Conservation (phyloP, 257 asterid genomes). For the Solanum phureja region DNA sequence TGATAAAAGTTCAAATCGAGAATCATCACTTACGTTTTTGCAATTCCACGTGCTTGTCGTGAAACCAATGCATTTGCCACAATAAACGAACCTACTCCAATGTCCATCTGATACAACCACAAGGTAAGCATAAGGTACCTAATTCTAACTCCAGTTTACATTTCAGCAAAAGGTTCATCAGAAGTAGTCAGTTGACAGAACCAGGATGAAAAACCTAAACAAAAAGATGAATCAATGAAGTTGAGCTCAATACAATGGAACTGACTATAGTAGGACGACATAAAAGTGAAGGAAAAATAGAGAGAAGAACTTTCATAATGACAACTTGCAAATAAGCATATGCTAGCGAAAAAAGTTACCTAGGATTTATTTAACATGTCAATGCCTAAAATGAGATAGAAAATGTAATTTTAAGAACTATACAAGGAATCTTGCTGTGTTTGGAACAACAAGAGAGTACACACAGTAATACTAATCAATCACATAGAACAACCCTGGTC, state of each 20-base stretch:
- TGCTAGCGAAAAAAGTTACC: not conserved
- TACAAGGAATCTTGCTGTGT: not conserved
- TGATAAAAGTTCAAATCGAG: not conserved
- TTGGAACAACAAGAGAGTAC: not conserved
- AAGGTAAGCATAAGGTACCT: not conserved
- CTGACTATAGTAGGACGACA: not conserved
- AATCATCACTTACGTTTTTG: constrained; percentile 34
- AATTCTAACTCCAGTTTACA: too few species aligned
- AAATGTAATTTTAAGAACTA: not conserved
- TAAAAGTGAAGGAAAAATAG: not conserved
- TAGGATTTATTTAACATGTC: not conserved
- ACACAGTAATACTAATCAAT: too few species aligned
- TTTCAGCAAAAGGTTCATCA: not conserved
- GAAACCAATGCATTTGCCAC: constrained; percentile 81
- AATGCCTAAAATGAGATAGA: not conserved
- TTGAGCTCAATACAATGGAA: not conserved
- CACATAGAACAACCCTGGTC: too few species aligned
- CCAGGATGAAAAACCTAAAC: not conserved
- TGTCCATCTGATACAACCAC: constrained; percentile 68
- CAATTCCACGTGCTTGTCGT: constrained; percentile 75
- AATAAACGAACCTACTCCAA: constrained; percentile 92
- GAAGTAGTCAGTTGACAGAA: not conserved
- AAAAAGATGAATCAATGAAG: not conserved
- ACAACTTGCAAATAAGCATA: not conserved
- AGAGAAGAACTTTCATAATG: not conserved